phyloP scores from a whole-genome alignment of 345 rosid genomes.

The Firmiana major region DNA sequence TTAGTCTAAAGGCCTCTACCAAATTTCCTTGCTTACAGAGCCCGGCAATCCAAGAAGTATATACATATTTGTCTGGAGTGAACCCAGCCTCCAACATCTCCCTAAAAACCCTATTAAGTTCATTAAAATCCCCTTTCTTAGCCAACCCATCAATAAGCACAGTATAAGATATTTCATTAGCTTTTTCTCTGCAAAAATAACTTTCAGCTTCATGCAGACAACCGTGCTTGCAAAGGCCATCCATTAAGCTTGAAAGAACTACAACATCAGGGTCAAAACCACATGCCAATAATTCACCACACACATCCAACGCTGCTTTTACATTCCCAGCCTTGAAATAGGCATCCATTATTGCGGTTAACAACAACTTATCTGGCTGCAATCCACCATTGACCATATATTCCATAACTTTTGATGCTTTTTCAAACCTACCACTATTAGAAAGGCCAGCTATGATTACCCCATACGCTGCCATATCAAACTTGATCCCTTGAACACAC shows the following conservation, averaged over 20 bases:
- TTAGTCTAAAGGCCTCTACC: slow-evolving; percentile 40
- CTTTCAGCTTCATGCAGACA: slow-evolving; percentile 31
- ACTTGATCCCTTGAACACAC: slow-evolving; percentile 29
- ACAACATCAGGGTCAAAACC: slow-evolving; percentile 44
- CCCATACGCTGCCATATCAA: slow-evolving; percentile 35
- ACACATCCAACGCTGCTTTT: slow-evolving; percentile 28
- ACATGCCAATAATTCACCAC: slow-evolving; percentile 17
- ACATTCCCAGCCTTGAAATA: slow-evolving; percentile 34
- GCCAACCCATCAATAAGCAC: slow-evolving; percentile 37
- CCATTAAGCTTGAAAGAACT: slow-evolving; percentile 36
- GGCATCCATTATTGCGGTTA: slow-evolving; percentile 37
- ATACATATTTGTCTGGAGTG: slow-evolving; percentile 41
- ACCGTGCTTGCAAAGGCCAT: slow-evolving; percentile 41
- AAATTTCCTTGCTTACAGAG: slow-evolving; percentile 40
- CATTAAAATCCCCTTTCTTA: slow-evolving; percentile 37
- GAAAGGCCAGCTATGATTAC: slow-evolving; percentile 36
- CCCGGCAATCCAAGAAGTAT: slow-evolving; percentile 47
- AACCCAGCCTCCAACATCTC: slow-evolving; percentile 37
- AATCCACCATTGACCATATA: slow-evolving; percentile 34
- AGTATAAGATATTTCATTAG: slow-evolving; percentile 41
- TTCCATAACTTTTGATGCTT: slow-evolving; percentile 22
- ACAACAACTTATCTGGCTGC: slow-evolving; percentile 33
- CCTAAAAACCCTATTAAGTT: slow-evolving; percentile 34
- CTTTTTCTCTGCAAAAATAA: slow-evolving; percentile 36
- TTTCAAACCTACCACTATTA: slow-evolving; percentile 29